phyloP scores from a whole-genome alignment of 164 flowering plant genomes.

The Umbilicus rupestris region DNA sequence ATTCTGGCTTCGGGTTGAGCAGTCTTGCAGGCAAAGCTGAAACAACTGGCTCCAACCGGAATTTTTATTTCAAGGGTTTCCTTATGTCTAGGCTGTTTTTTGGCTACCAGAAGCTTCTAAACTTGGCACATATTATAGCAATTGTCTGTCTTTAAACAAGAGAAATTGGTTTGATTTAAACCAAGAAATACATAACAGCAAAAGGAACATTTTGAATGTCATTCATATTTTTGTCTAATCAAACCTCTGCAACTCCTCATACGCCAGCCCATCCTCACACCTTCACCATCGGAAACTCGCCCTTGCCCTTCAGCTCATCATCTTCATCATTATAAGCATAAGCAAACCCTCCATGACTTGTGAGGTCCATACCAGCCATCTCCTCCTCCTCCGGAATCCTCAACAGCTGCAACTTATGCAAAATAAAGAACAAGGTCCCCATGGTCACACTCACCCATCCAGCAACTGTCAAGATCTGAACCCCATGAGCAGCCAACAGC shows the following conservation, averaged over 20 bases:
- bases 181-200: too few species aligned
- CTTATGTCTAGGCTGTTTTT: too few species aligned
- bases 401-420: conserved; percentile 22
- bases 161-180: too few species aligned
- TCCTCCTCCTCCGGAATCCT: conserved; percentile 30
- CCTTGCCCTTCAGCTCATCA: conserved; percentile 10
- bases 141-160: too few species aligned
- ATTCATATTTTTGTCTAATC: too few species aligned
- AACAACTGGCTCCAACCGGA: conserved; percentile 8
- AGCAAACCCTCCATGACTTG: conserved; percentile 30
- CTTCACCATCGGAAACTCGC: background rate
- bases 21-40: conserved; percentile 12
- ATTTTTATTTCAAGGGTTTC: too few species aligned
- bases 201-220: too few species aligned
- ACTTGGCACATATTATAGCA: too few species aligned
- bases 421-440: conserved; percentile 22
- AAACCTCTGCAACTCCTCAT: background rate
- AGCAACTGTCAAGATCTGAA: conserved; percentile 23
- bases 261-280: background rate
- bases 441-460: conserved; percentile 32
- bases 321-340: conserved; percentile 16
- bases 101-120: too few species aligned
- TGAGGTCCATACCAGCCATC: conserved; percentile 32
- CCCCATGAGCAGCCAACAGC: conserved; percentile 25
- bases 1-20: conserved; percentile 5